Evolutionary conservation across 2,329 filamentous ascomycete genomes (phyloP), one percentile per base, ranked within the genome.

Genomic region (Xylaria sp.): DNA sequence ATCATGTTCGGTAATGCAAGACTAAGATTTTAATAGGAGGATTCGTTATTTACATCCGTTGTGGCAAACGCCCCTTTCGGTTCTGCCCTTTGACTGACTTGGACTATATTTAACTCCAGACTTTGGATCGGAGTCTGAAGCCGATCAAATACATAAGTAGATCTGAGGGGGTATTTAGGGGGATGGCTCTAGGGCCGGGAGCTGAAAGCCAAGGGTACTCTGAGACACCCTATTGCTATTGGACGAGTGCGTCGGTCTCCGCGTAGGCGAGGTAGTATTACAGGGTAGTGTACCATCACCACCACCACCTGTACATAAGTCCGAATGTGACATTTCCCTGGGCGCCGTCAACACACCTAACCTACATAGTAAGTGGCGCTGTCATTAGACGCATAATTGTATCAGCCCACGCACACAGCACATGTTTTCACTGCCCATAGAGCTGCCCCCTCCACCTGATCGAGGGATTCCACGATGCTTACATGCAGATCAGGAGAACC

Each of bases 321-420:
- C 24, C 24, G 24, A 27, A 27, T 27, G 24, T 27, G 24, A 27
- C 24, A 27, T 2, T 27, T 27, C 24, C 24, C 24, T 27, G 24
- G 4, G 24, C 4, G 2, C 34, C 11, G 34, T 36, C 11, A 2
- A 36, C 34, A 36, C 34, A 36, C 34, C 34, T 36, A 36, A 36
- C 34, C 34, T 36, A 36, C n/a, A n/a, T n/a, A n/a, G n/a, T n/a
- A n/a, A n/a, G 34, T 36, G 11, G 11, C 34, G 11, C 34, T 11
- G 34, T n/a, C n/a, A n/a, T n/a, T 36, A 45, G 45, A 47, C n/a
- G 45, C 42, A 47, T 50, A 50, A 50, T 5, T 50, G 47, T 50
- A 50, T 50, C 47, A 50, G 47, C 8, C 47, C 47, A 21, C 48
- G 21, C 5, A 30, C 24, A 53, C 27, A 32, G 17, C 14, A 4